phyloP scores from a whole-genome alignment of 2,329 filamentous ascomycete genomes.

The Fusarium irregulare region DNA sequence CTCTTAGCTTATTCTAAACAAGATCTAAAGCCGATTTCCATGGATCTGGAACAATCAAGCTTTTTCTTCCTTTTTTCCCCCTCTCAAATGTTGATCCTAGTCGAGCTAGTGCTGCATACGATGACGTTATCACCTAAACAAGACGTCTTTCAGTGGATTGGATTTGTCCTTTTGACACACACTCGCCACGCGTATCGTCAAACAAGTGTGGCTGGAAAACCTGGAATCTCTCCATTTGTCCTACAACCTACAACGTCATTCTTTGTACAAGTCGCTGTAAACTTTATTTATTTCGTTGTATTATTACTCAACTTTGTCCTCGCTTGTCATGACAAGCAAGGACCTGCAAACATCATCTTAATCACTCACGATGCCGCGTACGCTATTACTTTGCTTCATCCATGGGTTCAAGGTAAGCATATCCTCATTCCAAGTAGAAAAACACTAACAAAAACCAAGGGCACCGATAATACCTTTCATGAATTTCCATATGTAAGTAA shows the following conservation, averaged over 20 bases:
- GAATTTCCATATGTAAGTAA: conserved; percentile 66
- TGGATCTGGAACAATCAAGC: conserved; percentile 29
- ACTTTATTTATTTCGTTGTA: conserved; percentile 19
- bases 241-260: conserved; percentile 39
- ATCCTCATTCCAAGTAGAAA: accelerated
- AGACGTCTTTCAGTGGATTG: conserved; percentile 4
- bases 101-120: conserved; percentile 30
- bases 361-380: conserved; percentile 57
- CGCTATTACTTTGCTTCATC: conserved; percentile 77
- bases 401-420: conserved; percentile 73
- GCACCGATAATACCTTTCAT: conserved; percentile 75
- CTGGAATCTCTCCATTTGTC: conserved; percentile 28
- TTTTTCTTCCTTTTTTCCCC: not conserved
- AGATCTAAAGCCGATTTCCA: not conserved
- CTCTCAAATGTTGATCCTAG: not conserved
- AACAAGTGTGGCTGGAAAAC: conserved; percentile 43
- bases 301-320: conserved; percentile 4
- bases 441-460: conserved; percentile 54
- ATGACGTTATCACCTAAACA: conserved; percentile 33
- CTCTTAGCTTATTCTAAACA: not conserved
- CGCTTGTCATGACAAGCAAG: not conserved
- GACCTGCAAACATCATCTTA: not conserved
- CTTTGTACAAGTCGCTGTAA: not conserved
- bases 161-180: conserved; percentile 24
- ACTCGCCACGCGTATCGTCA: conserved; percentile 34